These are phyloP conservation scores for Xylariaceae sp. DNA, from an alignment of 2,329 filamentous ascomycete species.

Conservation along the genomic window DNA sequence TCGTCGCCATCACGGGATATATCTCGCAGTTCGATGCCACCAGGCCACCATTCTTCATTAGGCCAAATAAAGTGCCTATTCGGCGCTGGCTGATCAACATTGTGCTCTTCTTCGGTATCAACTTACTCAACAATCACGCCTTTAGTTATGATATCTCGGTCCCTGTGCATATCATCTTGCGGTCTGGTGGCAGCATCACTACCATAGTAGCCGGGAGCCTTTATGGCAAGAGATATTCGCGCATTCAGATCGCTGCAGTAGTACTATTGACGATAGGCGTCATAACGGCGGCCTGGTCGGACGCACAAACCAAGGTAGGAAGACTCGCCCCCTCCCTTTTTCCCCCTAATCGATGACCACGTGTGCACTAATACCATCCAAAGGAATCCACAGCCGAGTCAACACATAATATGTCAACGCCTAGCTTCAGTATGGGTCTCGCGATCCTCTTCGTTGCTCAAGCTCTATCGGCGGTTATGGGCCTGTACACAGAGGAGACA, in stretches of 20 bases:
- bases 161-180: slow-evolving; percentile 93
- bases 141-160: slow-evolving; percentile 98
- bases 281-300: slow-evolving; percentile 85
- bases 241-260: slow-evolving; percentile 81
- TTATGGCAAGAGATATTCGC: slow-evolving; percentile 84
- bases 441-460: slow-evolving; percentile 86
- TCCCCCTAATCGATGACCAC: background rate
- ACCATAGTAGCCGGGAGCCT: slow-evolving; percentile 91
- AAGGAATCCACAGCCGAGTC: slow-evolving; percentile 36
- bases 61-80: slow-evolving; percentile 80
- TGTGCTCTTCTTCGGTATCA: slow-evolving; percentile 88
- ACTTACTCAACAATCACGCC: slow-evolving; percentile 95
- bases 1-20: slow-evolving; percentile 80
- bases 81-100: slow-evolving; percentile 89
- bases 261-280: slow-evolving; percentile 85
- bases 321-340: background rate
- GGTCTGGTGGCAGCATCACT: slow-evolving; percentile 93
- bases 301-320: slow-evolving; percentile 80
- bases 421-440: slow-evolving; percentile 72
- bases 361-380: slow-evolving; percentile 35
- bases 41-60: slow-evolving; percentile 74
- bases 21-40: slow-evolving; percentile 74
- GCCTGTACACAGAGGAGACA: slow-evolving; percentile 90
- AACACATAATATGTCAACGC: slow-evolving; percentile 35
- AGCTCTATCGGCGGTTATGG: slow-evolving; percentile 90